These are phyloP conservation scores for Galeopsis tetrahit DNA, from an alignment of 257 asterid genomes.

Conservation along the genomic window DNA sequence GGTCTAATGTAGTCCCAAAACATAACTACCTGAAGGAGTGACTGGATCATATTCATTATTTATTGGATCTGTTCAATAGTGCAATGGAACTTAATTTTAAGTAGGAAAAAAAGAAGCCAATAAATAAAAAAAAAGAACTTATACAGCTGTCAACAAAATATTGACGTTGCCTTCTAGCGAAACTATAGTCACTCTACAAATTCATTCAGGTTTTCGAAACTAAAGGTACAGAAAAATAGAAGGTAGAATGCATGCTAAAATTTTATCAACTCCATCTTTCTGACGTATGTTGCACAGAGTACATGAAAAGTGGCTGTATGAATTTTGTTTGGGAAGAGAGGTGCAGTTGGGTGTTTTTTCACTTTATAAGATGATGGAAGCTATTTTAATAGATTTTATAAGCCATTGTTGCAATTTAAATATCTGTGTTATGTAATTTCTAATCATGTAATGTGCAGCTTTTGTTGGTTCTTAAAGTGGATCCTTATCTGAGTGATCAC, in stretches of 20 bases:
- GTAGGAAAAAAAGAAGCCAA: neutral
- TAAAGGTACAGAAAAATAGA: neutral
- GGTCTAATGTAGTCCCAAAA: constrained; percentile 4
- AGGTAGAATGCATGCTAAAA: neutral
- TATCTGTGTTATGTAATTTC: neutral
- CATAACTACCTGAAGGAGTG: neutral
- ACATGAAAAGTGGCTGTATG: neutral
- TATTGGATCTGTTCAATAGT: neutral
- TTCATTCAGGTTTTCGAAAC: neutral
- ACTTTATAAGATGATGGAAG: neutral
- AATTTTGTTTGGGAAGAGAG: constrained; percentile 2
- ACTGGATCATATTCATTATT: neutral
- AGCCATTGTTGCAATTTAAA: neutral
- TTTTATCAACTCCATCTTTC: neutral
- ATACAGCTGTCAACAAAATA: constrained; percentile 3
- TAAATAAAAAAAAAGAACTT: neutral
- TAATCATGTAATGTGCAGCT: neutral
- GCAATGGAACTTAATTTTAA: neutral
- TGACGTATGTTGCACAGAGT: constrained; percentile 1
- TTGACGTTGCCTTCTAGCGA: neutral
- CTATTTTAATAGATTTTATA: neutral
- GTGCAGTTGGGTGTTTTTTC: neutral
- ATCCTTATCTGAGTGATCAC: neutral
- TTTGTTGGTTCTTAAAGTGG: neutral
- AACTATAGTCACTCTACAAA: neutral